Evolutionary conservation across 2,329 filamentous ascomycete species (phyloP).

Genomic region (Clathrospora elynae): DNA sequence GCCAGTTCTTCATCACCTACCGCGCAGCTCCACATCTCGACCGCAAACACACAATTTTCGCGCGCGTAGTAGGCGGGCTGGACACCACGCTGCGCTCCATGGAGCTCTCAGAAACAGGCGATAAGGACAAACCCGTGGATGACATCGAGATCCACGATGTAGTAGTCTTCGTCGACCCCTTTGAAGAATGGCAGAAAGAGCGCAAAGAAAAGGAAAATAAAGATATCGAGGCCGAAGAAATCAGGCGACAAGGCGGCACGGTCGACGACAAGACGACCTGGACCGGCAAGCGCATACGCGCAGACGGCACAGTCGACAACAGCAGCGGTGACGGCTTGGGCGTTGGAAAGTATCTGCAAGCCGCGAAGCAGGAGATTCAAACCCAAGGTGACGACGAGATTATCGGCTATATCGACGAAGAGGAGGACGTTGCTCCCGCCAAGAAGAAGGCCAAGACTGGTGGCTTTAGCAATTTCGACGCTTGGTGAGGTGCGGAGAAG

Average conservation of each 20-base stretch:
- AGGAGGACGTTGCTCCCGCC: constrained; percentile 65
- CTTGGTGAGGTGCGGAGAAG: constrained; percentile 78
- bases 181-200: constrained; percentile 87
- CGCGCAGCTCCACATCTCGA: constrained; percentile 83
- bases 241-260: constrained; percentile 69
- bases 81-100: constrained; percentile 74
- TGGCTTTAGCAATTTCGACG: constrained; percentile 94
- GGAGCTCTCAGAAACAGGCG: constrained; percentile 76
- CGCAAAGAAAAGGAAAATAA: constrained; percentile 59
- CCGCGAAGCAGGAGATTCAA: constrained; percentile 51
- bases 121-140: constrained; percentile 73
- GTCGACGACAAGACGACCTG: constrained; percentile 92
- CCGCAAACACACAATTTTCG: constrained; percentile 97
- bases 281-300: constrained; percentile 89
- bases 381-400: constrained; percentile 60
- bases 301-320: constrained; percentile 63
- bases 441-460: constrained; percentile 78
- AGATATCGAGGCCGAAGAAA: constrained; percentile 67
- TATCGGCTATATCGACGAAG: constrained; percentile 66
- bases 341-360: constrained; percentile 83
- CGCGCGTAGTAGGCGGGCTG: constrained; percentile 76
- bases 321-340: constrained; percentile 59
- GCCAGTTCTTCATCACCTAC: constrained; percentile 94
- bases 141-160: constrained; percentile 83
- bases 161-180: constrained; percentile 88